A percentile compares a stretch with the other conserved stretches of the same genome.
phyloP scores from a whole-genome alignment of 495 filamentous ascomycete species.

The Podospora tetraspora region DNA sequence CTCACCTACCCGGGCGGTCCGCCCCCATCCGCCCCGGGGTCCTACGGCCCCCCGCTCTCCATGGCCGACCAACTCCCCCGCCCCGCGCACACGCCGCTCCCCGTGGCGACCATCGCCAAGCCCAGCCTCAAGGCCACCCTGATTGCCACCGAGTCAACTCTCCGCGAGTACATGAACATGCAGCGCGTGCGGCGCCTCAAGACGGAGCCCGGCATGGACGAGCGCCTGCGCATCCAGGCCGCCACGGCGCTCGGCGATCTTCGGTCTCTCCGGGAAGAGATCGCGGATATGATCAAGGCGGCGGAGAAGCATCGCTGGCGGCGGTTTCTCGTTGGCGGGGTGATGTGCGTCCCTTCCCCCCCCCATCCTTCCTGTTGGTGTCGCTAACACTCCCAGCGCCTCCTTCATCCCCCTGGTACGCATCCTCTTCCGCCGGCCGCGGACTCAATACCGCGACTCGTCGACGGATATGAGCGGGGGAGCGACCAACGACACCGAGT shows the following conservation, averaged over 20 bases:
- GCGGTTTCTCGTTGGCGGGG: conserved; percentile 36
- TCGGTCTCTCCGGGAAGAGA: conserved; percentile 25
- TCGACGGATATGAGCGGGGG: conserved; percentile 1
- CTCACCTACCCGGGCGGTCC: conserved; percentile 7
- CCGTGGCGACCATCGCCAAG: conserved; percentile 11
- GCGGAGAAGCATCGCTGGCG: conserved; percentile 40
- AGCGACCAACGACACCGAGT: conserved; percentile 39
- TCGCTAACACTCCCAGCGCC: conserved; percentile 25
- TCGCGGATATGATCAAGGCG: conserved; percentile 27
- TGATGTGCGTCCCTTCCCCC: conserved; percentile 29
- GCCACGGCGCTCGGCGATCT: conserved; percentile 33
- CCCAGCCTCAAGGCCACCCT: conserved; percentile 19
- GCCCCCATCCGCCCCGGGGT: conserved; percentile 11
- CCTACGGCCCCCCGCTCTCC: conserved; percentile 12
- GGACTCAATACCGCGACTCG: conserved; percentile 15
- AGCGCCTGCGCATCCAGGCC: conserved; percentile 32
- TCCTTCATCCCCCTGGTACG: conserved; percentile 41
- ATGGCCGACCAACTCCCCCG: conserved; percentile 14
- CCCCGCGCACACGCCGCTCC: conserved; percentile 10
- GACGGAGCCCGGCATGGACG: conserved; percentile 21
- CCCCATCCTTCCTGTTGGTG: background rate
- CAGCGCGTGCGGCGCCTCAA: conserved; percentile 23
- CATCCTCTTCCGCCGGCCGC: conserved; percentile 34
- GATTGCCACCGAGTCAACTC: conserved; percentile 26
- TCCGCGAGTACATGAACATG: conserved; percentile 35